Base-by-base conservation (phyloP, 495 filamentous ascomycete genomes). In the Daldinia childiae region DNA sequence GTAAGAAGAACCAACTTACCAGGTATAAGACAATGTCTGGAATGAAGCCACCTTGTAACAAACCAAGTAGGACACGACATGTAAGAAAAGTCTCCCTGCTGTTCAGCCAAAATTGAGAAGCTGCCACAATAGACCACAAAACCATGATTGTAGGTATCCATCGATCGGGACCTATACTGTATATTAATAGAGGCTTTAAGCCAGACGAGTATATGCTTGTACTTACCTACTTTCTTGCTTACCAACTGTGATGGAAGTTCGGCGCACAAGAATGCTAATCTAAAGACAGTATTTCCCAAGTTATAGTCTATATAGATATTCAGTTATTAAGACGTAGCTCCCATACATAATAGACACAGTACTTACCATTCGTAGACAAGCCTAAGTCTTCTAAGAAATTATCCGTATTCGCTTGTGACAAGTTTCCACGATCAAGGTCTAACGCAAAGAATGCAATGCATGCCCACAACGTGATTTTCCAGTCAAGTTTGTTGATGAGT, bases 81-180 rank as follows among this genome's bases (percentile, higher is more conserved):
- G 84, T 76, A 56, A 86, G 88, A 74, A 91, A 95, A 0, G 87
- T 84, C 0, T 66, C 72, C 41, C 82, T 78, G 1, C 86, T 85
- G 32, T 77, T 85, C 30, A 95, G 64, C 65, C 88, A 88, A 9
- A 89, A 86, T 76, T 95, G 91, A 55, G 85, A 87, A 27, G 84
- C 80, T 0, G 91, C 91, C 36, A 94, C 87, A 12, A 92, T 66
- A 74, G 89, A 91, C 92, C 92, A 95, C 3, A 83, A 83, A 2
- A 92, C 81, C 84, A 93, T 93, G 62, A 94, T 91, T 45, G 92
- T 83, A 0, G 92, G 91, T 71, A 96, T 93, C 92, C 92, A 95
- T 30, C 86, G 82, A 72, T 94, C 92, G 0, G 91, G 91, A 0
- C 93, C 93, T 24, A 76, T 41, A 29, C 1, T 0, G n/a, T 3